Percentiles rank a stretch among this genome's conserved stretches.
Conservation (phyloP, 169 alveolate species). For the Theileria parva region DNA sequence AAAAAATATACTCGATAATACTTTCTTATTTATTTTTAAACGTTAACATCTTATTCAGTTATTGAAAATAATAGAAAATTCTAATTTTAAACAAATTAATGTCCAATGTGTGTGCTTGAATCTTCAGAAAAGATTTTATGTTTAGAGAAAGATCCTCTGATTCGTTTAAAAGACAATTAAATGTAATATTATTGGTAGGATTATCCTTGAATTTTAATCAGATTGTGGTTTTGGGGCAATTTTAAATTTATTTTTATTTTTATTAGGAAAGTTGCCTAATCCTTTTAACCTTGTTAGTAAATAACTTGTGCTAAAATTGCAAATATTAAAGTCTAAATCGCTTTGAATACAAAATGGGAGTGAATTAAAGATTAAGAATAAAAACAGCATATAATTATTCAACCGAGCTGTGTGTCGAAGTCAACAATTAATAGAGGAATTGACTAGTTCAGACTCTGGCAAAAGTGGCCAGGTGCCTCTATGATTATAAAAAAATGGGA, state of each 20-base stretch:
- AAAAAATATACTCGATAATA: background rate
- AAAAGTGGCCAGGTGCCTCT: background rate
- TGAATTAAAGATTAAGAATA: background rate
- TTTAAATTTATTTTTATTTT: no score
- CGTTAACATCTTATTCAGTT: background rate
- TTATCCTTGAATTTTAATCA: no score
- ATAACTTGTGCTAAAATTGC: background rate
- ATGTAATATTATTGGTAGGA: no score
- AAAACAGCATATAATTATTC: background rate
- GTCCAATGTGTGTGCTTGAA: background rate
- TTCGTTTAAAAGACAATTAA: background rate
- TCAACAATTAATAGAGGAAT: background rate
- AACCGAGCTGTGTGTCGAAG: background rate
- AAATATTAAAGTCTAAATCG: background rate
- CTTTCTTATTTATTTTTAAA: background rate
- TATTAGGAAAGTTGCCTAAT: background rate
- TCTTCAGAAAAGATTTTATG: background rate
- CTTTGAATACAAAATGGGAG: background rate
- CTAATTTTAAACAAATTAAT: background rate
- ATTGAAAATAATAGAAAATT: background rate
- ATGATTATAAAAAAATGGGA: background rate
- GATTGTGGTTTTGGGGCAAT: background rate
- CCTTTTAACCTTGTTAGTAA: background rate
- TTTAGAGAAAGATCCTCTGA: background rate
- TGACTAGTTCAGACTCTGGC: background rate